These are phyloP conservation scores for Phylloporus arenicola DNA, from an alignment of 768 basidiomycete genomes.

Conservation along the genomic window DNA sequence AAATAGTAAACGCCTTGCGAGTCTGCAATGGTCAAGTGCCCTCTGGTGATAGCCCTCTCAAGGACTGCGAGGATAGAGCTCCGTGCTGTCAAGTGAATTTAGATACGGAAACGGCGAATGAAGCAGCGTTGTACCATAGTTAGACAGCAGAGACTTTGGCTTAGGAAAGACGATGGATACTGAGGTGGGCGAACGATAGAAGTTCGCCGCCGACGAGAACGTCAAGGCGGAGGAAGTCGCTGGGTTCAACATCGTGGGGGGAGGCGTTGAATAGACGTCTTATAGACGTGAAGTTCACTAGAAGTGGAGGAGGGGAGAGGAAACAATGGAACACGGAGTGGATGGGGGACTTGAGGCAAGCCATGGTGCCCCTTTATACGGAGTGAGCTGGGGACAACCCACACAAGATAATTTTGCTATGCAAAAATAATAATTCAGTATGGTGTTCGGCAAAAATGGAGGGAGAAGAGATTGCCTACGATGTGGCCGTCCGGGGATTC, in stretches of 20 bases:
- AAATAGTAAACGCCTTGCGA: slow-evolving; percentile 55
- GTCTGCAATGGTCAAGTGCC: slow-evolving; percentile 59
- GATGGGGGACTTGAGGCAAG: slow-evolving; percentile 10
- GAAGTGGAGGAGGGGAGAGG: neutral
- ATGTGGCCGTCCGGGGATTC: slow-evolving; percentile 30
- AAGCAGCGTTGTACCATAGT: slow-evolving; percentile 20
- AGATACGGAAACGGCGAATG: neutral
- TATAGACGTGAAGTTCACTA: neutral
- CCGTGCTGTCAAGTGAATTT: slow-evolving; percentile 39
- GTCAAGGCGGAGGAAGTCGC: slow-evolving; percentile 27
- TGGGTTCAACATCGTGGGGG: slow-evolving; percentile 27
- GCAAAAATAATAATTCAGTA: slow-evolving; percentile 25
- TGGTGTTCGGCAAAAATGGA: slow-evolving; percentile 29
- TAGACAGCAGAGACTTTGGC: slow-evolving; percentile 24
- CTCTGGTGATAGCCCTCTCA: slow-evolving; percentile 51
- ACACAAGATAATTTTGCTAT: slow-evolving; percentile 19
- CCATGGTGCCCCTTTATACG: slow-evolving; percentile 30
- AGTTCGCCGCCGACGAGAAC: slow-evolving; percentile 29
- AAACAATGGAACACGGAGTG: neutral
- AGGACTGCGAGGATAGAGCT: slow-evolving; percentile 56
- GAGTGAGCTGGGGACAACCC: slow-evolving; percentile 16
- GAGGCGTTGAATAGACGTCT: neutral
- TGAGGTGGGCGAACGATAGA: slow-evolving; percentile 30
- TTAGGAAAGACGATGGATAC: slow-evolving; percentile 27
- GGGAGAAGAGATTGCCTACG: slow-evolving; percentile 29